phyloP scores from a whole-genome alignment of 495 filamentous ascomycete genomes.

The Lindgomyces ingoldianus region DNA sequence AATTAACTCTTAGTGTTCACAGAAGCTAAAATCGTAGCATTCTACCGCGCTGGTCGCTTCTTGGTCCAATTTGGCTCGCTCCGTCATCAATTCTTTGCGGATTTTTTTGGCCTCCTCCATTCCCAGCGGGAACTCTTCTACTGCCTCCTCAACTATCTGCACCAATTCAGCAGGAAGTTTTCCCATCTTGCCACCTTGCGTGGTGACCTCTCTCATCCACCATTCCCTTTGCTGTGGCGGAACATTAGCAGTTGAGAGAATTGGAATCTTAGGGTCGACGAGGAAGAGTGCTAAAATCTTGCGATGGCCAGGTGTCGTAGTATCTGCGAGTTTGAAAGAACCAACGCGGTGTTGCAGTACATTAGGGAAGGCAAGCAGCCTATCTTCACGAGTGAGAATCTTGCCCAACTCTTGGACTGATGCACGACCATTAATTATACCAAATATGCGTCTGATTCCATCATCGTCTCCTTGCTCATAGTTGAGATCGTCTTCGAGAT shows the following conservation, averaged over 20 bases:
- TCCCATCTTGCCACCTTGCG: neutral
- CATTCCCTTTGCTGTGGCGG: constrained; percentile 39
- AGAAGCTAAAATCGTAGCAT: neutral
- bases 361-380: constrained; percentile 42
- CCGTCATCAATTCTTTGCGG: neutral
- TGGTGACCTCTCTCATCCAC: constrained; percentile 32
- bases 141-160: neutral
- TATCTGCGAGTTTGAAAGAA: constrained; percentile 37
- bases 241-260: constrained; percentile 36
- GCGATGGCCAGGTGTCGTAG: constrained; percentile 40
- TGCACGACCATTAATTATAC: constrained; percentile 14
- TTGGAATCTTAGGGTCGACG: constrained; percentile 38
- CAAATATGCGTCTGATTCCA: constrained; percentile 20
- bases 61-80: neutral
- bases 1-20: neutral
- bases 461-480: too few species aligned
- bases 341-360: constrained; percentile 40
- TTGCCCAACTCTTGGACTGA: too few species aligned
- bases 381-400: constrained; percentile 25
- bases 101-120: constrained; percentile 3
- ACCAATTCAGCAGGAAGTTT: neutral
- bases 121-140: neutral
- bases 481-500: too few species aligned
- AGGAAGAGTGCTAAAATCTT: constrained; percentile 41
- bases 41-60: neutral